Conservation (phyloP, 75 land plant species). For the Pinus taeda region DNA sequence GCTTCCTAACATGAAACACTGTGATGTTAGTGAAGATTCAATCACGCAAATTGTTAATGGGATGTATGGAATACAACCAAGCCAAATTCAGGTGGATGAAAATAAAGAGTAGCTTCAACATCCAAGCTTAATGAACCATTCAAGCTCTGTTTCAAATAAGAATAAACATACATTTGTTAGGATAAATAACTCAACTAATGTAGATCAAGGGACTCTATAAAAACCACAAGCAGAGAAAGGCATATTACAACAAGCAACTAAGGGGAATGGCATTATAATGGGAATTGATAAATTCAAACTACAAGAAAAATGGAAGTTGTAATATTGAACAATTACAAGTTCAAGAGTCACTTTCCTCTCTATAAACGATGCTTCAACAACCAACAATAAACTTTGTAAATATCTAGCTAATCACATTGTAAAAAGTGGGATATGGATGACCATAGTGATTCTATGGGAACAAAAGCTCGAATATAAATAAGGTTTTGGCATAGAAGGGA, state of each 20-base stretch:
- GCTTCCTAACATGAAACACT: slow-evolving; percentile 89
- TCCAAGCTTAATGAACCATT: slow-evolving; percentile 8
- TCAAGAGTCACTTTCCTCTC: too few species aligned
- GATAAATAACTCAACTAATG: slow-evolving; percentile 49
- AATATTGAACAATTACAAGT: background rate
- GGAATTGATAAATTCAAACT: slow-evolving; percentile 21
- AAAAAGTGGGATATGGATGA: too few species aligned
- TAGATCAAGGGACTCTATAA: slow-evolving; percentile 24
- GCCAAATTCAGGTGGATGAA: slow-evolving; percentile 29
- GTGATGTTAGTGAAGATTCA: slow-evolving; percentile 63
- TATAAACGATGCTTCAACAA: too few species aligned
- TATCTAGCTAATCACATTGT: too few species aligned
- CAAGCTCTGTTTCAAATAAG: slow-evolving; percentile 26
- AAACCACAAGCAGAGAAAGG: background rate
- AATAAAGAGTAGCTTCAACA: slow-evolving; percentile 8
- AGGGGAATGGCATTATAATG: slow-evolving; percentile 15
- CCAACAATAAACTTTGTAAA: too few species aligned
- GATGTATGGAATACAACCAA: slow-evolving; percentile 20
- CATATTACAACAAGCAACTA: slow-evolving; percentile 20
- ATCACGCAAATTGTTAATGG: slow-evolving; percentile 61
- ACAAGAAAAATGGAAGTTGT: slow-evolving; percentile 38
- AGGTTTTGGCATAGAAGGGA: slow-evolving; percentile 68
- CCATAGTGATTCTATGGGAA: too few species aligned
- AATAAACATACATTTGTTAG: slow-evolving; percentile 29
- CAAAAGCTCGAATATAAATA: slow-evolving; percentile 51